Evolutionary conservation across 139 green algal species (phyloP), one percentile per base, ranked within the genome.

Genomic region (Coccomyxa sp.): DNA sequence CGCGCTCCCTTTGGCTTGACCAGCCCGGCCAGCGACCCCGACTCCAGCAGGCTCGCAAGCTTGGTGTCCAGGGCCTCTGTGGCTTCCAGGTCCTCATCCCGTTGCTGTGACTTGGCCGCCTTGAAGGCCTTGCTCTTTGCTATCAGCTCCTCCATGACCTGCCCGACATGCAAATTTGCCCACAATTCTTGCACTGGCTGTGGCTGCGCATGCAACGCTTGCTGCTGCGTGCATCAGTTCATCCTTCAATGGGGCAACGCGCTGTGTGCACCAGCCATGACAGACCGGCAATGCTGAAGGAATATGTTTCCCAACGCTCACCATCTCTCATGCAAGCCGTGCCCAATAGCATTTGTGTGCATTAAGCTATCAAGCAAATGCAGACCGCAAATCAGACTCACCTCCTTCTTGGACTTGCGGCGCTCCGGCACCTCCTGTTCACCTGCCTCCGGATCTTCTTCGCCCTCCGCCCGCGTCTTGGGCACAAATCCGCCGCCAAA

Each of bases 131-230:
- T 98, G 90, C 91, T 96, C 90, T 98, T 98, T 59, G 94, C 94
- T 57, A 99, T 98, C 68, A 99, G 87, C 92, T 99, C 96, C 83
- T 97, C 95, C 96, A 99, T 99, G 13, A 98, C 89, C 92, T 99
- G 91, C n/a, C 16, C 13, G 13, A 79, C 25, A n/a, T 57, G 67
- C 59, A 0, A 3, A 9, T 71, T 71, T 71, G 18, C 21, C 63
- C 7, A 15, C 18, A 71, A 11, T 7, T 7, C 38, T 51, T 51
- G 38, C 38, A 51, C 38, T 51, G 7, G 38, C 38, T 51, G 38
- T 3, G 38, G 38, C 38, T 51, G 38, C 38, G 38, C 38, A 51
- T 51, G 38, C 38, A 51, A 51, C 7, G 3, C 7, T 7, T 51
- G 38, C 38, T 51, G 38, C 38, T 51, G 38, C 7, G 38, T 51